These are phyloP conservation scores for Lenwebbia sp. DNA, from an alignment of 345 rosid species.

Conservation along the genomic window DNA sequence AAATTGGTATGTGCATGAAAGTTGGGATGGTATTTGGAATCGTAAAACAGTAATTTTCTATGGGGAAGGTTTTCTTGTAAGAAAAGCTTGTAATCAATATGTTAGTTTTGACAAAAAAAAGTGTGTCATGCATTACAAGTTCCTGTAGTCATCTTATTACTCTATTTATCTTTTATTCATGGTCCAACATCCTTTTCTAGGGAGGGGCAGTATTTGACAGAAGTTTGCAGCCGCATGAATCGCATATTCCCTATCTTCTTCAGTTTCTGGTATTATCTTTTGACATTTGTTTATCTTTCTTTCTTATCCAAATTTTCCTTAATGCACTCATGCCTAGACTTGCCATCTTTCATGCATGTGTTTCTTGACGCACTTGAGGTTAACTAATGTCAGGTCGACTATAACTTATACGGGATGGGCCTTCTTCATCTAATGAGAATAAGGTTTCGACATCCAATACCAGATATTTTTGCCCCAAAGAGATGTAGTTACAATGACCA, in stretches of 20 bases:
- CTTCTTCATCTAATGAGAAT: constrained; percentile 68
- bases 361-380: not conserved
- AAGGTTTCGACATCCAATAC: constrained; percentile 81
- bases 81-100: not conserved
- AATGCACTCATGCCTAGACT: not conserved
- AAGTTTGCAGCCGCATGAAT: constrained; percentile 86
- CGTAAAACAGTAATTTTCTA: not conserved
- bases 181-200: constrained; percentile 21
- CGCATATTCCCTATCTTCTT: constrained; percentile 86
- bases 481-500: constrained; percentile 14
- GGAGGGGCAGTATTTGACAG: constrained; percentile 65
- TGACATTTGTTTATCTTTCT: not conserved
- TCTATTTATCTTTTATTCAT: not conserved
- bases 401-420: constrained; percentile 94
- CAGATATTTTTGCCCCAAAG: constrained; percentile 32
- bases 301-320: not conserved
- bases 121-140: not conserved
- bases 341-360: not conserved
- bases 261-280: constrained; percentile 66
- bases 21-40: not conserved
- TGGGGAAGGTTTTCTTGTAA: not conserved
- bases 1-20: not conserved
- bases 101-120: not conserved
- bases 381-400: constrained; percentile 51
- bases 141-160: not conserved